These are phyloP conservation scores for Eutrema japonicum DNA, from an alignment of 345 rosid genomes.

Conservation along the genomic window DNA sequence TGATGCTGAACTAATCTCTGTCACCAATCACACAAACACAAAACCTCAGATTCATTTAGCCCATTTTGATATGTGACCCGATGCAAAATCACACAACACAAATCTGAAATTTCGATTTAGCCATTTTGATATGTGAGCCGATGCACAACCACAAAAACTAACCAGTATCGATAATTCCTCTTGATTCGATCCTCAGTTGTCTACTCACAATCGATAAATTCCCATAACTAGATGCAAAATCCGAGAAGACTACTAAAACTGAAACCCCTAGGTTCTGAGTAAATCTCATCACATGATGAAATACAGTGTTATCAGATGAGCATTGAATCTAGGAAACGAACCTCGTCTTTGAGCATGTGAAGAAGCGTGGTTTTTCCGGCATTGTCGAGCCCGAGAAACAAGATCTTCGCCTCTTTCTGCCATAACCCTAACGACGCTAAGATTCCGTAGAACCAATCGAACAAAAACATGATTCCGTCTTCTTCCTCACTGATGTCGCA, in stretches of 20 bases:
- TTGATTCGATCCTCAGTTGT: neutral
- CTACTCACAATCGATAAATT: too few species aligned
- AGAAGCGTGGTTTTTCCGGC: conserved; percentile 82
- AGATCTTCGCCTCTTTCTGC: conserved; percentile 84
- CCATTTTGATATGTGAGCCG: neutral
- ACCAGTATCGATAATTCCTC: neutral
- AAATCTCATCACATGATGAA: neutral
- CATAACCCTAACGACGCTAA: conserved; percentile 72
- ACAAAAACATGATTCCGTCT: conserved; percentile 54
- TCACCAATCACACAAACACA: conserved; percentile 24
- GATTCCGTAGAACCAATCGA: conserved; percentile 81
- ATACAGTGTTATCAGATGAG: neutral
- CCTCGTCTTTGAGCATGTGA: conserved; percentile 90
- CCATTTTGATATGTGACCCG: neutral
- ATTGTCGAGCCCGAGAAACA: conserved; percentile 80
- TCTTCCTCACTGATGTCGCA: conserved; percentile 17
- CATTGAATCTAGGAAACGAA: neutral
- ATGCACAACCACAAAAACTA: neutral
- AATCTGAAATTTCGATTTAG: neutral
- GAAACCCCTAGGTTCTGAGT: too few species aligned
- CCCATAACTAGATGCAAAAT: neutral
- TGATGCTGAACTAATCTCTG: conserved; percentile 89
- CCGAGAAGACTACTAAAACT: neutral
- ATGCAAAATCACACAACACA: neutral
- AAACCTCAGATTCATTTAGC: neutral